Percentiles rank a stretch among this genome's conserved stretches.
Evolutionary conservation across 805 yeast genomes (phyloP).

Genomic region (Priceomyces medius): DNA sequence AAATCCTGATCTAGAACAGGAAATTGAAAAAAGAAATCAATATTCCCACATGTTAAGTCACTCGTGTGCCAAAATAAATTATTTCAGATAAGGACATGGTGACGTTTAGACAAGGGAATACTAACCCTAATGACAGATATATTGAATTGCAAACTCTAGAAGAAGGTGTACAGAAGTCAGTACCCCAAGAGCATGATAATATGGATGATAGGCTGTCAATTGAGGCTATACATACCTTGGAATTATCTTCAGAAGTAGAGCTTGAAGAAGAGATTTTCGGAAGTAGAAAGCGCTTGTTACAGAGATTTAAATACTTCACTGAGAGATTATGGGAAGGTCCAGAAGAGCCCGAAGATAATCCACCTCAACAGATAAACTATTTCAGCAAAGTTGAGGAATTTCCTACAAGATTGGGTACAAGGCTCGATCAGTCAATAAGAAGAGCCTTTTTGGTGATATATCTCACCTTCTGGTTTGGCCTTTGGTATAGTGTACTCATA

Average conservation of each 20-base stretch:
- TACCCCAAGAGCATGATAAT: not conserved
- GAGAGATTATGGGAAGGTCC: conserved; percentile 60
- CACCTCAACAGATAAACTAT: conserved; percentile 38
- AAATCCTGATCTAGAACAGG: no score
- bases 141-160: not conserved
- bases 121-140: not conserved
- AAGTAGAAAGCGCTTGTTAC: not conserved
- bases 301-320: conserved; percentile 16
- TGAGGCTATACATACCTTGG: not conserved
- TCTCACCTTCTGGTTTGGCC: conserved; percentile 46
- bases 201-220: not conserved
- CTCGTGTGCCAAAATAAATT: not conserved
- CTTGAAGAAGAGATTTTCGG: not conserved
- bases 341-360: conserved; percentile 41
- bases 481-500: conserved; percentile 35
- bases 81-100: not conserved
- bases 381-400: conserved; percentile 32
- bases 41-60: not conserved
- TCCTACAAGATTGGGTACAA: conserved; percentile 37
- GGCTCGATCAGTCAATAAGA: conserved; percentile 25
- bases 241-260: not conserved
- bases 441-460: conserved; percentile 35
- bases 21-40: no score
- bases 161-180: not conserved
- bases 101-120: not conserved